Base-by-base conservation (phyloP, 2,329 filamentous ascomycete species). In the Cordyceps javanica region DNA sequence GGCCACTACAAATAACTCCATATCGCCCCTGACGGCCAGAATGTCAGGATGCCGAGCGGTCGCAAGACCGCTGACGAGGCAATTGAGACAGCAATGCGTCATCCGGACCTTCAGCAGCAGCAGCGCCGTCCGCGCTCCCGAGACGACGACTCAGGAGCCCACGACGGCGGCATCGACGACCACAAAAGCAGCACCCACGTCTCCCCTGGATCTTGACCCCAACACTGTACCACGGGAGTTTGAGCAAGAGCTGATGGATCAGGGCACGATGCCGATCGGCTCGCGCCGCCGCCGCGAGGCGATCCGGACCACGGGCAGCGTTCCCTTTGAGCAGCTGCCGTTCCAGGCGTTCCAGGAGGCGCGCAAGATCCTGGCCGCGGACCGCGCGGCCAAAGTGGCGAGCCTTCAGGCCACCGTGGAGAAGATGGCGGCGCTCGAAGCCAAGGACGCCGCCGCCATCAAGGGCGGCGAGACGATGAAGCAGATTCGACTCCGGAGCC, bases 291-390 rank as follows among this genome's bases (percentile, higher is more conserved):
- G 92, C 62, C 87, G 93, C 69, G 83, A 85, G 28, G 89, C 89
- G 28, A 72, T 92, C 60, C 84, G 80, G 67, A 82, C 76, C 65
- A 82, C 76, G 38, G 75, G 80, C 61, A 82, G 87, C 66, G 76
- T 96, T 51, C 91, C 92, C 26, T 97, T 99, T 69, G 91, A 96
- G 77, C 89, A 93, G 70, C 78, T 99, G 64, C 94, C 94, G 19
- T 99, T 95, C 76, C 93, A 97, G 80, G 94, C 90, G 74, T 99
- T 97, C 77, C 94, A 99, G 75, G 92, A 97, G 76, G 94, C 94
- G 41, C 85, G 92, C 62, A 90, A 91, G 70, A 75, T 97, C 50
- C 77, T 99, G 57, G 80, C 85, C 55, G 83, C 83, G 56, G 94
- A 99, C 70, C 84, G 93, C 41, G 78, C 86, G 63, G 83, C 93